A percentile compares a stretch with the other conserved stretches of the same genome.
Evolutionary conservation across 2,329 filamentous ascomycete species (phyloP).

Genomic region (Aspergillus tanneri): DNA sequence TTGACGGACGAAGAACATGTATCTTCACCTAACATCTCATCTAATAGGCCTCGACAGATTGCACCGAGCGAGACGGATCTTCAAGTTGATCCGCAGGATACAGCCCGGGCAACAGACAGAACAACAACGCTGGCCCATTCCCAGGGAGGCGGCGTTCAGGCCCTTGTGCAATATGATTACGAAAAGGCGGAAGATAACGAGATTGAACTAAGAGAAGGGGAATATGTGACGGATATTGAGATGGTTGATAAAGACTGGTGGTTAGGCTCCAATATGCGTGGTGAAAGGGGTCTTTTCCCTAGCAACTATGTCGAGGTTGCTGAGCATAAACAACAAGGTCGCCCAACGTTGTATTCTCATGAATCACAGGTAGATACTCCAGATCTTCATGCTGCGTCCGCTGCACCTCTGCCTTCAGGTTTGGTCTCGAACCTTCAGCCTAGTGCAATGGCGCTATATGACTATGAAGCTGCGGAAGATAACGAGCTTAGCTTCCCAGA

Average conservation of each 20-base stretch:
- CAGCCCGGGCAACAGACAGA: slow-evolving; percentile 62
- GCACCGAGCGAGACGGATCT: slow-evolving; percentile 65
- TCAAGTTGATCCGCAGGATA: slow-evolving; percentile 61
- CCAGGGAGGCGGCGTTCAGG: slow-evolving; percentile 63
- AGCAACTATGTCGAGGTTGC: slow-evolving; percentile 94
- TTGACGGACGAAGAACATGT: slow-evolving; percentile 43
- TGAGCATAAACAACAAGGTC: slow-evolving; percentile 53
- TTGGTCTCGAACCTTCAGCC: slow-evolving; percentile 46
- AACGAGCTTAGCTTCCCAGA: slow-evolving; percentile 87
- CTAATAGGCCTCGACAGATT: slow-evolving; percentile 60
- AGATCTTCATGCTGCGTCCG: slow-evolving; percentile 37
- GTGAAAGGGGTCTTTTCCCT: slow-evolving; percentile 88
- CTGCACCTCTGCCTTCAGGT: slow-evolving; percentile 38
- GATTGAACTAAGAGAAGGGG: slow-evolving; percentile 83
- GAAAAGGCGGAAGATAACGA: slow-evolving; percentile 98
- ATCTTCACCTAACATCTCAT: slow-evolving; percentile 55
- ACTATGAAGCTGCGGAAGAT: slow-evolving; percentile 96
- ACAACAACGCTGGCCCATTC: slow-evolving; percentile 55
- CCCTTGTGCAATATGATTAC: slow-evolving; percentile 88
- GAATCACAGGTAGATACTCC: slow-evolving; percentile 34
- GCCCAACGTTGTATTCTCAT: slow-evolving; percentile 15
- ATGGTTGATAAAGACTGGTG: slow-evolving; percentile 99
- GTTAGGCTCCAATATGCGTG: slow-evolving; percentile 84
- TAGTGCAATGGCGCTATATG: slow-evolving; percentile 83
- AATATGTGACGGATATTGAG: slow-evolving; percentile 86